Evolutionary conservation across 495 filamentous ascomycete genomes (phyloP).

Genomic region (Penicillium lagena): DNA sequence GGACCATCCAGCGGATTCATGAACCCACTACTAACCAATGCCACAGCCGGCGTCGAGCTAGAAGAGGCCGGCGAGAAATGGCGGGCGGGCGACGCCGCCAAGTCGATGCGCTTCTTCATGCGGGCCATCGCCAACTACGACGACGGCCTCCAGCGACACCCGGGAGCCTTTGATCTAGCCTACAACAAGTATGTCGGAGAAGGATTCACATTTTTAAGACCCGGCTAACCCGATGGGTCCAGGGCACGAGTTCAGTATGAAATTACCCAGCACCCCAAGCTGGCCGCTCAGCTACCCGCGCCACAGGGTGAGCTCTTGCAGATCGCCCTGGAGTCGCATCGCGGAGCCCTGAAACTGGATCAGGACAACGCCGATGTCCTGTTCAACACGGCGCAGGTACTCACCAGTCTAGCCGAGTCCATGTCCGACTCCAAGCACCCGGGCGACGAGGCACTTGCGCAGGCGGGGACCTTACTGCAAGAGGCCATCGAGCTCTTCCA

Average conservation of each 20-base stretch:
- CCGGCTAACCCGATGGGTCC: neutral
- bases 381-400: constrained; percentile 65
- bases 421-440: constrained; percentile 42
- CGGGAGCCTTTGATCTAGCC: constrained; percentile 59
- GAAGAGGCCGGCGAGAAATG: constrained; percentile 71
- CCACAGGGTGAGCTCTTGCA: constrained; percentile 45
- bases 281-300: constrained; percentile 47
- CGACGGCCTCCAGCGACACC: constrained; percentile 51
- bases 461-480: constrained; percentile 44
- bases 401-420: constrained; percentile 57
- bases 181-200: constrained; percentile 57
- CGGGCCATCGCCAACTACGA: constrained; percentile 61
- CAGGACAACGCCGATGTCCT: constrained; percentile 57
- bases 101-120: constrained; percentile 61
- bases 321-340: constrained; percentile 53
- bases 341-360: constrained; percentile 49
- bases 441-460: constrained; percentile 29
- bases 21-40: neutral
- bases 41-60: constrained; percentile 55
- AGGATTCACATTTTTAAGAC: neutral
- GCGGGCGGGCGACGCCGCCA: constrained; percentile 63
- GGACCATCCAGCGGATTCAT: neutral
- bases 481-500: constrained; percentile 60
- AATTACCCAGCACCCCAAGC: constrained; percentile 53
- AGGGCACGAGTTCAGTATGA: constrained; percentile 61